A percentile compares a stretch with the other conserved stretches of the same genome.
These are phyloP conservation scores for Trichoderma lentiforme DNA, from an alignment of 2,329 filamentous ascomycete species.

Conservation along the genomic window DNA sequence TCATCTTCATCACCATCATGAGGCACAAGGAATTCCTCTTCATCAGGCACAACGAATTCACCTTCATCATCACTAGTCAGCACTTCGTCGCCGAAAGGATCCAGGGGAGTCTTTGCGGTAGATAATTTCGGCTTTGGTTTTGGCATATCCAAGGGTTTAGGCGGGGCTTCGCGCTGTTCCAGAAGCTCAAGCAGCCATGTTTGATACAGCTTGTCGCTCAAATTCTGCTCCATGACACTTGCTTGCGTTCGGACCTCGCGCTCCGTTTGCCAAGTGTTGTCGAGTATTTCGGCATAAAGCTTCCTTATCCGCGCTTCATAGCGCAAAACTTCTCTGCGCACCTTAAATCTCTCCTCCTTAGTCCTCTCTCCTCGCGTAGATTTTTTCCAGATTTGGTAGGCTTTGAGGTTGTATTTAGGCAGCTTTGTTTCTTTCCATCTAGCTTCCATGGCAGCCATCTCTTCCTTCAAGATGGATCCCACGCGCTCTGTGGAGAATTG, in stretches of 20 bases:
- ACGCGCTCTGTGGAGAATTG: conserved; percentile 46
- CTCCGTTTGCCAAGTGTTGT: conserved; percentile 50
- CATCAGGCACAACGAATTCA: background rate
- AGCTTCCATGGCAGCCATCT: conserved; percentile 47
- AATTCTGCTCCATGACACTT: conserved; percentile 58
- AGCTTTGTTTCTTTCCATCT: conserved; percentile 59
- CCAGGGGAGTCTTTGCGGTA: background rate
- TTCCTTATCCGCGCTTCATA: conserved; percentile 54
- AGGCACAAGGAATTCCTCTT: background rate
- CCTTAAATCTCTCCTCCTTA: conserved; percentile 40
- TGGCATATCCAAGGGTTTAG: conserved; percentile 32
- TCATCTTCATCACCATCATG: conserved; percentile 17
- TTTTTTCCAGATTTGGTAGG: conserved; percentile 59
- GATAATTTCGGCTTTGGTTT: conserved; percentile 15
- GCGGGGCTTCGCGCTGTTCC: conserved; percentile 38
- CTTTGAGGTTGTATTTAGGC: conserved; percentile 53
- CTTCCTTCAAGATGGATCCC: conserved; percentile 50
- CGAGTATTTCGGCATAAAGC: conserved; percentile 50
- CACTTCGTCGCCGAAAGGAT: conserved; percentile 43
- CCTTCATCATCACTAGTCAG: conserved; percentile 50
- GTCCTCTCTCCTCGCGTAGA: conserved; percentile 44
- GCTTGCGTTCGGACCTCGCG: conserved; percentile 55
- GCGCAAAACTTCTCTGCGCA: conserved; percentile 40
- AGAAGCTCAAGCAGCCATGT: conserved; percentile 50
- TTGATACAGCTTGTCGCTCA: conserved; percentile 58